A percentile compares a stretch with the other conserved stretches of the same genome.
phyloP scores from a whole-genome alignment of 106 monocot species.

The Allium cepa region DNA sequence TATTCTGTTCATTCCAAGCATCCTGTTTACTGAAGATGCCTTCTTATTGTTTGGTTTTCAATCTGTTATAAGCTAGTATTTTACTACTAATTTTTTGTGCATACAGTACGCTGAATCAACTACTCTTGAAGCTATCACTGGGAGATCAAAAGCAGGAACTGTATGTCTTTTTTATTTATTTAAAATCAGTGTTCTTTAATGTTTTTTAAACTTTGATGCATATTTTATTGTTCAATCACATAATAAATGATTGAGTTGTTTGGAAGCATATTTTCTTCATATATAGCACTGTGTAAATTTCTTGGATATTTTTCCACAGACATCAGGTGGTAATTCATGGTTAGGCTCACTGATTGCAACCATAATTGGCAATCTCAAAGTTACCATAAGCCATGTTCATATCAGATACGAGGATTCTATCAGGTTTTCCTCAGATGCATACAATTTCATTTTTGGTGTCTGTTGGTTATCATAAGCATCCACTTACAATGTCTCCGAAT shows the following conservation, averaged over 20 bases:
- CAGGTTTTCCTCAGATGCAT: conserved; percentile 32
- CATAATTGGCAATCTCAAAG: conserved; percentile 94
- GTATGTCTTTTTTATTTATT: conserved; percentile 37
- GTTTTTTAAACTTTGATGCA: neutral
- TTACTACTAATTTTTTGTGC: conserved; percentile 11
- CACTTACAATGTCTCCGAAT: too few species aligned
- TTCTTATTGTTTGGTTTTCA: neutral
- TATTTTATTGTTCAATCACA: neutral
- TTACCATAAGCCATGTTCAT: conserved; percentile 93
- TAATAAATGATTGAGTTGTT: neutral
- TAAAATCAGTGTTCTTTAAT: neutral
- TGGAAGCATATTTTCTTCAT: neutral
- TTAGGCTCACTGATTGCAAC: conserved; percentile 70
- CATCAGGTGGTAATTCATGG: conserved; percentile 76
- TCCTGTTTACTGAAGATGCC: neutral
- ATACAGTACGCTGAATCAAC: conserved; percentile 71
- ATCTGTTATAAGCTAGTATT: conserved; percentile 7
- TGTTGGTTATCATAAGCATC: too few species aligned
- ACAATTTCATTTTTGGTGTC: too few species aligned
- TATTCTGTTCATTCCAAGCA: neutral
- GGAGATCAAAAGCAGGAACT: conserved; percentile 56
- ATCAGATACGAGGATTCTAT: conserved; percentile 93
- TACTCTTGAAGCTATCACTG: conserved; percentile 69
- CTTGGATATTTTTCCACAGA: conserved; percentile 27
- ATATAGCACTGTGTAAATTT: neutral